These are phyloP conservation scores for Camillea tinctor DNA, from an alignment of 2,329 filamentous ascomycete genomes.

Conservation along the genomic window DNA sequence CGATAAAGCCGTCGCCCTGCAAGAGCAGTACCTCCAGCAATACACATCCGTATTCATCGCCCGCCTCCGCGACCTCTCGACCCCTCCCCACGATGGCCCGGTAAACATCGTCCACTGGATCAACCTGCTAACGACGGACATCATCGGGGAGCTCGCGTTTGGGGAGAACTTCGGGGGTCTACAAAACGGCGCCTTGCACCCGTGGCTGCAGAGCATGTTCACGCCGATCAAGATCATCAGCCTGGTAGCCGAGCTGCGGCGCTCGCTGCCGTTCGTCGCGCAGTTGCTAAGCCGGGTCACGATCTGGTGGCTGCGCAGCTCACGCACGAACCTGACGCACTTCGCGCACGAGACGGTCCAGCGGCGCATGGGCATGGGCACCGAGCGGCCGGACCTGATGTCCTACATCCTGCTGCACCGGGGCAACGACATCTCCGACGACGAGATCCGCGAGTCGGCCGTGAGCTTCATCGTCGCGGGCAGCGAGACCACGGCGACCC, in stretches of 20 bases:
- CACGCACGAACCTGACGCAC: neutral
- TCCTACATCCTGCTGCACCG: slow-evolving; percentile 7
- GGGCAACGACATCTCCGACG: slow-evolving; percentile 6
- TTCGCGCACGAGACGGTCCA: slow-evolving; percentile 1
- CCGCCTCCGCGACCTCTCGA: neutral
- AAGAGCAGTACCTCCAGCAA: slow-evolving; percentile 5
- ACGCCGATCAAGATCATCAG: slow-evolving; percentile 5
- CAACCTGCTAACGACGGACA: slow-evolving; percentile 10
- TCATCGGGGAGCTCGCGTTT: slow-evolving; percentile 18
- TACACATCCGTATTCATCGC: slow-evolving; percentile 6
- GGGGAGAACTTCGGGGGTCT: slow-evolving; percentile 15
- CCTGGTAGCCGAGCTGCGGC: slow-evolving; percentile 6
- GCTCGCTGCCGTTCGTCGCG: neutral
- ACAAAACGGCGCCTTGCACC: slow-evolving; percentile 4
- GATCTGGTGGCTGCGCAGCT: neutral
- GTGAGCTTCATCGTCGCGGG: slow-evolving; percentile 38
- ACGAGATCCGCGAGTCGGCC: slow-evolving; percentile 9
- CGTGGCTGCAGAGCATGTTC: slow-evolving; percentile 9
- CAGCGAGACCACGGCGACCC: slow-evolving; percentile 47
- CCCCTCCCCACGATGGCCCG: neutral
- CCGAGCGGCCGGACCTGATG: slow-evolving; percentile 10
- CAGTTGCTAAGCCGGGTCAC: neutral
- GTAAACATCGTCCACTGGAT: slow-evolving; percentile 18
- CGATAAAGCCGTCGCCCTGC: slow-evolving; percentile 8
- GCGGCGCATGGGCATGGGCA: slow-evolving; percentile 1